phyloP scores from a whole-genome alignment of 345 rosid genomes.

The Carallia brachiata region DNA sequence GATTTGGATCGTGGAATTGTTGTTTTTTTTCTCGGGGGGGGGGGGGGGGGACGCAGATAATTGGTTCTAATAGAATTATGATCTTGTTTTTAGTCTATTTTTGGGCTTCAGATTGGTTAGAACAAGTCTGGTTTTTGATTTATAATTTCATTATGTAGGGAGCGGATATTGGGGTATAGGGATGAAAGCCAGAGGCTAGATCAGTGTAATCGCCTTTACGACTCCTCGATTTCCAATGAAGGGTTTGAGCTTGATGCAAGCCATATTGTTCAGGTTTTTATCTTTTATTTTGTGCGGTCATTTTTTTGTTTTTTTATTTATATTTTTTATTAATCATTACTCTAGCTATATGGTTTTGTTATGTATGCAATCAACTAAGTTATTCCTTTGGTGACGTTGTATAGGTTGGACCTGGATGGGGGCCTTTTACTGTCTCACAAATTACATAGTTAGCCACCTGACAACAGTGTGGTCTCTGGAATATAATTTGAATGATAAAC shows the following conservation, averaged over 20 bases:
- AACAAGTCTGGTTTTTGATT: conserved; percentile 7
- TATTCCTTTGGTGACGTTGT: neutral
- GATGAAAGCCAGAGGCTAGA: conserved; percentile 93
- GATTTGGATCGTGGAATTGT: too few relatives aligned
- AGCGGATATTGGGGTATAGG: conserved; percentile 68
- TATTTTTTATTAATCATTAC: too few relatives aligned
- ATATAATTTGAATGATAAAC: neutral
- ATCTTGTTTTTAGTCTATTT: too few relatives aligned
- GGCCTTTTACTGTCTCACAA: neutral
- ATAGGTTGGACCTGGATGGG: neutral
- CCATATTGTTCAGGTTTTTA: conserved; percentile 74
- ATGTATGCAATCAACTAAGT: neutral
- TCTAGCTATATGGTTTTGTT: neutral
- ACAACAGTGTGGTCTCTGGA: neutral
- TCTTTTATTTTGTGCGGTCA: conserved; percentile 5
- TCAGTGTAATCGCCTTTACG: conserved; percentile 88
- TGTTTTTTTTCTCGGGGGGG: too few relatives aligned
- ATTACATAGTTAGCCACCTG: neutral
- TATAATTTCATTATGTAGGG: conserved; percentile 46
- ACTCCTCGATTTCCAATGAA: conserved; percentile 83
- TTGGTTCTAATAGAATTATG: too few relatives aligned
- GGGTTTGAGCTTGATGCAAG: conserved; percentile 90
- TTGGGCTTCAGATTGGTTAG: neutral
- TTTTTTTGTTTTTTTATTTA: neutral
- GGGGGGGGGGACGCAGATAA: too few relatives aligned